Percentiles rank a stretch among this genome's conserved stretches.
These are phyloP conservation scores for Porcisia deanei DNA, from an alignment of 208 protist genomes.

Conservation along the genomic window DNA sequence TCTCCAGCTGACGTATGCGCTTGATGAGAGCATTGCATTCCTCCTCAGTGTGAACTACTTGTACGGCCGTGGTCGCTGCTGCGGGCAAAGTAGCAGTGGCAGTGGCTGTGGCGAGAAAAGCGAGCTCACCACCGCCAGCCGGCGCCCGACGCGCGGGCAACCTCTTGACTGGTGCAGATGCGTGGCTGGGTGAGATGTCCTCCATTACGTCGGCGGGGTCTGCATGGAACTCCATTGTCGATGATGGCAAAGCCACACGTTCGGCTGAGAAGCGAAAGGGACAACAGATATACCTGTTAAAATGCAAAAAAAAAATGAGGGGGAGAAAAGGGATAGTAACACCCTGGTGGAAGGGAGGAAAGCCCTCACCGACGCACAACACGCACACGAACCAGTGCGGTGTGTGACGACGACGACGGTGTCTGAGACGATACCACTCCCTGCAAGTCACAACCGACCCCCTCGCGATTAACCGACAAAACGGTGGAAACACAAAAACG, in stretches of 20 bases:
- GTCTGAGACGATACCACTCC: too few species aligned
- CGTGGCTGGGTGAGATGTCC: neutral
- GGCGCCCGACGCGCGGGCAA: constrained; percentile 17
- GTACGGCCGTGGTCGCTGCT: constrained; percentile 13
- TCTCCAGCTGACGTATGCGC: constrained; percentile 67
- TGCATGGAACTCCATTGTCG: constrained; percentile 19
- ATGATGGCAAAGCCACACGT: too few species aligned
- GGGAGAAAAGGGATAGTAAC: neutral
- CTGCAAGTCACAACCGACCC: too few species aligned
- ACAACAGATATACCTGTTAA: neutral
- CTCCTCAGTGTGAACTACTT: constrained; percentile 47
- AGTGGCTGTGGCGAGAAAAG: too few species aligned
- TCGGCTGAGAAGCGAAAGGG: neutral
- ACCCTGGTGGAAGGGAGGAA: neutral
- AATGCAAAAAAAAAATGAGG: neutral
- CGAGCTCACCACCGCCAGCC: neutral
- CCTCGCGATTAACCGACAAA: too few species aligned
- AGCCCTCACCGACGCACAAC: neutral
- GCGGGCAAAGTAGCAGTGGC: neutral
- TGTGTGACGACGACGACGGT: too few species aligned
- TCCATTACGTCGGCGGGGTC: constrained; percentile 13
- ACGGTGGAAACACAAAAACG: too few species aligned
- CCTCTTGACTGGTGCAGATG: constrained; percentile 9
- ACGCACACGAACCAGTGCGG: too few species aligned
- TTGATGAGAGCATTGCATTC: constrained; percentile 68